Base-by-base conservation (phyloP, 208 protist genomes). In the Acanthamoeba royreba region DNA sequence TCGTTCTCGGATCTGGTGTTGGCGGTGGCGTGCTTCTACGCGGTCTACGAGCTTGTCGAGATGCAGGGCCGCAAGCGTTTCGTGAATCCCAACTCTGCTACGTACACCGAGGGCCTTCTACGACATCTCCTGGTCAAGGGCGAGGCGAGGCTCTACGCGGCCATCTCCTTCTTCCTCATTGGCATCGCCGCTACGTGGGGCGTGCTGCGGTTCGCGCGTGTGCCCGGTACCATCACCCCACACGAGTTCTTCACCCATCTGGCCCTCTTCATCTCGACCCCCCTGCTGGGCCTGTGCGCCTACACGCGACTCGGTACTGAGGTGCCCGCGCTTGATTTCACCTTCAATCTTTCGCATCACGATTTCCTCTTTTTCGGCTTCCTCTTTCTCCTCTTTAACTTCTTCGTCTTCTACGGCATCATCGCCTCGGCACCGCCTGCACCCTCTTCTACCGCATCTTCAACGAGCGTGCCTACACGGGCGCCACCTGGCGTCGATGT, bases 171-270 rank as follows among this genome's bases (percentile, higher is more conserved):
- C 46, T n/a, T 58, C 8, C 81, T 88, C 81, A 88, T 88, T 40
- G 81, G 81, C 47, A 61, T 63, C 11, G 81, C 81, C 11, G 81
- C 81, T n/a, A 61, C 81, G 11, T 88, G 49, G 9, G 81, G 81
- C 45, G 81, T 88, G 81, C 81, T 88, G 25, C 81, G 81, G 3
- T 88, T 88, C 35, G 81, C 81, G 5, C 52, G 81, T 31, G 81
- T 88, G 9, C n/a, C 81, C 33, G 17, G 17, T 38, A 22, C 81
- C 3, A 43, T 88, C 33, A 46, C 31, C 22, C 81, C 81, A 0
- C 81, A 88, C 35, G 81, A 88, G 9, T 88, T 88, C 81, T 88
- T 88, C 81, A 88, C 81, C 81, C 49, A 88, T 25, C 81, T 88
- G 81, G 81, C 81, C 28, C 47, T 63, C 35, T 88, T 88, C 81